A percentile compares a stretch with the other conserved stretches of the same genome.
Conservation (phyloP, 495 filamentous ascomycete species). For the Haplographium delicatum region DNA sequence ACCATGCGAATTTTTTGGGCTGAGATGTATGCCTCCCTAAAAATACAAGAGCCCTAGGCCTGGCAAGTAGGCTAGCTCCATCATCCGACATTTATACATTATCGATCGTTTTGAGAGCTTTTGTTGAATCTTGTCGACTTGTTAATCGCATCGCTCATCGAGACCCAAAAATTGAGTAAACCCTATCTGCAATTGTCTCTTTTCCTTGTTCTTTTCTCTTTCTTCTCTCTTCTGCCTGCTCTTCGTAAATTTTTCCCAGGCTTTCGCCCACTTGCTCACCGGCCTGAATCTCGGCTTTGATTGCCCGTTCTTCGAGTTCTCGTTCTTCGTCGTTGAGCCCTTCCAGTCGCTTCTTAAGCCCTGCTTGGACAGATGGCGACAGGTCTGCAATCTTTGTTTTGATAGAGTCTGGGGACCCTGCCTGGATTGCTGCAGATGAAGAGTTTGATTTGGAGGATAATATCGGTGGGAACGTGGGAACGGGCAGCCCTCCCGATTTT, state of each 20-base stretch:
- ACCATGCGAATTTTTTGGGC: too few species aligned
- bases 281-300: conserved; percentile 55
- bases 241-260: conserved; percentile 48
- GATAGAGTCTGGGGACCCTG: too few species aligned
- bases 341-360: conserved; percentile 50
- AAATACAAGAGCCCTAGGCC: too few species aligned
- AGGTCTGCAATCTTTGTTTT: conserved; percentile 28
- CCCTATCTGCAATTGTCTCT: conserved; percentile 43
- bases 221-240: conserved; percentile 50
- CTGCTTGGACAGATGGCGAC: conserved; percentile 28
- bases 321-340: conserved; percentile 57
- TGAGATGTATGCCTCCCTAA: too few species aligned
- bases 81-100: too few species aligned
- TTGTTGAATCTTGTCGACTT: too few species aligned
- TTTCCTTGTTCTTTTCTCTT: conserved; percentile 55
- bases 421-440: neutral
- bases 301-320: conserved; percentile 59
- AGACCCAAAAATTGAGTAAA: conserved; percentile 18
- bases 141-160: too few species aligned
- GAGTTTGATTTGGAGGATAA: conserved; percentile 11
- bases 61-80: too few species aligned
- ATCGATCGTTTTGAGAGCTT: too few species aligned
- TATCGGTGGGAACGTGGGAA: conserved; percentile 43
- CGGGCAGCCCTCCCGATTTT: conserved; percentile 51
- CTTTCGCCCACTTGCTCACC: conserved; percentile 47